Conservation (phyloP, 495 filamentous ascomycete species). For the Penicillium silybi region DNA sequence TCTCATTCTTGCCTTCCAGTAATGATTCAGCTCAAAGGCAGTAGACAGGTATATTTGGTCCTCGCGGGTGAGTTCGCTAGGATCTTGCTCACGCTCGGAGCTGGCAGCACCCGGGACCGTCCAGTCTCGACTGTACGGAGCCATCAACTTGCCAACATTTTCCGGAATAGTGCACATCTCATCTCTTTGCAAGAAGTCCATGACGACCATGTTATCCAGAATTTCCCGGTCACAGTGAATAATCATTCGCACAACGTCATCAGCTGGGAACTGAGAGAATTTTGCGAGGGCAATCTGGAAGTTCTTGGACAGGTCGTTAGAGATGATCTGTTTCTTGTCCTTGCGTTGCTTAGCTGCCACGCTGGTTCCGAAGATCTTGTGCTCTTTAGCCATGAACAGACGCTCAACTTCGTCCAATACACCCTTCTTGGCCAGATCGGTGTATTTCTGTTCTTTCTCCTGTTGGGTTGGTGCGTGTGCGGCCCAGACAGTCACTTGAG, state of each 20-base stretch:
- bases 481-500: constrained; percentile 94
- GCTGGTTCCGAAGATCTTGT: constrained; percentile 73
- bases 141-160: constrained; percentile 84
- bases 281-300: constrained; percentile 94
- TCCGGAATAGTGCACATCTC: constrained; percentile 90
- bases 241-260: constrained; percentile 86
- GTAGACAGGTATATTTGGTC: constrained; percentile 94
- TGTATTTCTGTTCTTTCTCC: constrained; percentile 90
- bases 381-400: constrained; percentile 95
- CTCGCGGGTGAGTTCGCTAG: constrained; percentile 81
- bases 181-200: constrained; percentile 93
- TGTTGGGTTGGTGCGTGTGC: constrained; percentile 72
- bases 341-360: constrained; percentile 63
- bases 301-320: constrained; percentile 81
- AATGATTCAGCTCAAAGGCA: constrained; percentile 92
- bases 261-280: constrained; percentile 72
- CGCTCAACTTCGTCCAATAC: constrained; percentile 97
- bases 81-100: constrained; percentile 81
- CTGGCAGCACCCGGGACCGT: constrained; percentile 80
- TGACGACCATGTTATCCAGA: constrained; percentile 87
- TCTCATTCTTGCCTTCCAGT: constrained; percentile 96
- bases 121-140: constrained; percentile 95
- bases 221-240: constrained; percentile 93
- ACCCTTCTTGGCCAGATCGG: constrained; percentile 85
- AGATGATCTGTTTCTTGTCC: constrained; percentile 97